These are phyloP conservation scores for Paramecium sexaurelia DNA, from an alignment of 73 alveolate species.

Conservation along the genomic window DNA sequence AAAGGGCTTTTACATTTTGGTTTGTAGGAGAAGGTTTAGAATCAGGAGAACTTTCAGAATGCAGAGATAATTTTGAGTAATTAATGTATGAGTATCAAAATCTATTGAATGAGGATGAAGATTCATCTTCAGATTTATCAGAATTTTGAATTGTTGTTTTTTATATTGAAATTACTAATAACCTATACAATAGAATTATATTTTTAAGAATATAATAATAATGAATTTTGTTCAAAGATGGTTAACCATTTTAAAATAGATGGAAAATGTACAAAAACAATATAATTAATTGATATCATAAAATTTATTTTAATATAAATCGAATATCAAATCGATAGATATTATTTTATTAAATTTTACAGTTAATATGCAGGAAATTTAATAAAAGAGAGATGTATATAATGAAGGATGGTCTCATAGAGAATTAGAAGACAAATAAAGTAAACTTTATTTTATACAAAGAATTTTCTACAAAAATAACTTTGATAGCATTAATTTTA, in stretches of 20 bases:
- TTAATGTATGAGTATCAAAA: background rate
- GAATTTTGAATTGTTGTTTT: background rate
- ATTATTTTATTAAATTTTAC: background rate
- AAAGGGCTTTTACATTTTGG: background rate
- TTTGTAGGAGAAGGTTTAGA: conserved; percentile 3
- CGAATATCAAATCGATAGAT: background rate
- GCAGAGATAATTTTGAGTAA: background rate
- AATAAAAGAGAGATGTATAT: background rate
- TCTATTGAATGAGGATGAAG: background rate
- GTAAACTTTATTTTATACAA: background rate
- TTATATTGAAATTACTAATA: background rate
- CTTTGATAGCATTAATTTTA: background rate
- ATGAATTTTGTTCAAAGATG: no score
- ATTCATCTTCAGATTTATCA: background rate
- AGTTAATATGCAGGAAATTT: conserved; percentile 14
- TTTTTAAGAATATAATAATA: no score
- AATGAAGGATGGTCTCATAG: conserved; percentile 31
- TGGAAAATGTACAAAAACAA: background rate
- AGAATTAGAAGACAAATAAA: background rate
- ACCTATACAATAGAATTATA: no score
- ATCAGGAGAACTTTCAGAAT: background rate
- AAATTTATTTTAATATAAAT: background rate
- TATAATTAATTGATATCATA: background rate
- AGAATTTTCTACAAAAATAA: background rate
- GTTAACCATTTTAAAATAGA: no score